phyloP scores from a whole-genome alignment of 129 eudicot genomes.

The Flaveria trinervia region DNA sequence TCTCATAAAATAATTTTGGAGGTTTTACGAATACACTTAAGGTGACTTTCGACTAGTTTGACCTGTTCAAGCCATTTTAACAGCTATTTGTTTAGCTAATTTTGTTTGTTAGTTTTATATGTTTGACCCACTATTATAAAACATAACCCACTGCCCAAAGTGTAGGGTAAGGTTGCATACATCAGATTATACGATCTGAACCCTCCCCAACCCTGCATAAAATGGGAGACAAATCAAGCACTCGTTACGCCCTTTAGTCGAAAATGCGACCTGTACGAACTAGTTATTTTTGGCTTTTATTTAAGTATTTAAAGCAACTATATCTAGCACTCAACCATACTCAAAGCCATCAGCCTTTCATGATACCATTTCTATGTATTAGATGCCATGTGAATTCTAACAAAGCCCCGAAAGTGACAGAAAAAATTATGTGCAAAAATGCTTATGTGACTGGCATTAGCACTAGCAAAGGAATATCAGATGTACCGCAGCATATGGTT shows the following conservation, averaged over 20 bases:
- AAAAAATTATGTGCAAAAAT: neutral
- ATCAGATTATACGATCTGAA: too few species aligned
- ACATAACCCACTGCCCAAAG: neutral
- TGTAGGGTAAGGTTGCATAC: too few species aligned
- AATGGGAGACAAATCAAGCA: too few species aligned
- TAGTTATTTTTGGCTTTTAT: constrained; percentile 1
- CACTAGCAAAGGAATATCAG: constrained; percentile 5
- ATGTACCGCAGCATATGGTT: constrained; percentile 90
- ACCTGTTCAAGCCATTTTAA: neutral
- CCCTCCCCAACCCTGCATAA: too few species aligned
- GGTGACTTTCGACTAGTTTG: neutral
- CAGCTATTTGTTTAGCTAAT: neutral
- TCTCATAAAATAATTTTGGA: neutral
- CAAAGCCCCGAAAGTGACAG: neutral
- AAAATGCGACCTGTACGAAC: neutral
- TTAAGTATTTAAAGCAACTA: constrained; percentile 1
- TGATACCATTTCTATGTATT: neutral
- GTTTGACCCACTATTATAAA: neutral
- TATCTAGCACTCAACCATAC: neutral
- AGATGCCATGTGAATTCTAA: neutral
- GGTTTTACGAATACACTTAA: neutral
- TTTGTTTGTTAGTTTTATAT: neutral
- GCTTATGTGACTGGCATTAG: neutral
- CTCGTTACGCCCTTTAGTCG: neutral
- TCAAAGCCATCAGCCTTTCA: constrained; percentile 13